These are phyloP conservation scores for Boletus insuetus DNA, from an alignment of 768 basidiomycete genomes.

Conservation along the genomic window DNA sequence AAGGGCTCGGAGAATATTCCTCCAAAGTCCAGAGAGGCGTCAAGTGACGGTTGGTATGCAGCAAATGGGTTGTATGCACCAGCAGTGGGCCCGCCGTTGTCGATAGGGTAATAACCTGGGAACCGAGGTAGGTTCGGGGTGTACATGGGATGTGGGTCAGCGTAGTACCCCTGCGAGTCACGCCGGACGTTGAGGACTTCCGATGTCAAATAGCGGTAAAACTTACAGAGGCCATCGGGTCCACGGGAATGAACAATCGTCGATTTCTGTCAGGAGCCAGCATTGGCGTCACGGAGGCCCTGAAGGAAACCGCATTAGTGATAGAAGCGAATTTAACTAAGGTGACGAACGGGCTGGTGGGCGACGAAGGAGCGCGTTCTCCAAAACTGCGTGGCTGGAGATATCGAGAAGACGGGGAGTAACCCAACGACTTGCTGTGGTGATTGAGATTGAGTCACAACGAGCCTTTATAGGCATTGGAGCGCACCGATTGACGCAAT, in stretches of 20 bases:
- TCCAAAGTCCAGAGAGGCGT: neutral
- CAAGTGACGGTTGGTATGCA: neutral
- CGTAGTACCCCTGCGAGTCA: constrained; percentile 11
- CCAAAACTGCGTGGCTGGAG: neutral
- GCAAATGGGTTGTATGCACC: neutral
- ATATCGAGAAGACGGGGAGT: neutral
- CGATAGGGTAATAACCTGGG: neutral
- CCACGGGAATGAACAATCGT: neutral
- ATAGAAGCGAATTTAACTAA: neutral
- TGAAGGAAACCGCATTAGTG: constrained; percentile 6
- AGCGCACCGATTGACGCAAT: constrained; percentile 11
- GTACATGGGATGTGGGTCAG: neutral
- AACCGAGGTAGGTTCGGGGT: neutral
- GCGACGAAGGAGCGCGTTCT: neutral
- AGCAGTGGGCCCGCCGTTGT: neutral
- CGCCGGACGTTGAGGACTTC: neutral
- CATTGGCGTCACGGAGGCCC: neutral
- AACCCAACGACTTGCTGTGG: constrained; percentile 5
- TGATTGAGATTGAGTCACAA: constrained; percentile 5
- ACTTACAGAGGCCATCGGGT: constrained; percentile 6
- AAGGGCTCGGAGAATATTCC: neutral
- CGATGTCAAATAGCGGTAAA: neutral
- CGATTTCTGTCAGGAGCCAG: neutral
- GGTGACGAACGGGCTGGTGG: constrained; percentile 8
- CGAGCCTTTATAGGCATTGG: constrained; percentile 11